These are phyloP conservation scores for Blastobotrys parvus DNA, from an alignment of 805 yeast genomes.

Conservation along the genomic window DNA sequence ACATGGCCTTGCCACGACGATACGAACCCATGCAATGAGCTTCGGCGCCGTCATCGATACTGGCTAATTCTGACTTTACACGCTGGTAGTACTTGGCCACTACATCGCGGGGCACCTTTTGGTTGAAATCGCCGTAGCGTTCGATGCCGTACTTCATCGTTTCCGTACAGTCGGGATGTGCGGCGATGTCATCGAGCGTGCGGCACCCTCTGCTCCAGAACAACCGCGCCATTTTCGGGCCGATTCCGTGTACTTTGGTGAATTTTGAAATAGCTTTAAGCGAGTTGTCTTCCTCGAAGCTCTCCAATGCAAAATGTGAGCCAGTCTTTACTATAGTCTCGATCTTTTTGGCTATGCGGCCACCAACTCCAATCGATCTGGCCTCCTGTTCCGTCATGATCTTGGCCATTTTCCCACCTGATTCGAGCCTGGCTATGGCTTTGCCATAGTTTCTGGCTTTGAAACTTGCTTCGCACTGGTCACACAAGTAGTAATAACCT, in stretches of 20 bases:
- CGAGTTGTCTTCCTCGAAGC: background rate
- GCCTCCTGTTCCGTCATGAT: background rate
- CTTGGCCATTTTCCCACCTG: too few relatives aligned
- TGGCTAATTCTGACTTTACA: slow-evolving; percentile 22
- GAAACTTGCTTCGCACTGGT: too few relatives aligned
- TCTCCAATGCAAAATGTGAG: background rate
- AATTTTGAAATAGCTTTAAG: slow-evolving; percentile 27
- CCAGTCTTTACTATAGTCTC: background rate
- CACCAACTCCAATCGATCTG: background rate
- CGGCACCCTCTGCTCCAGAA: slow-evolving; percentile 34
- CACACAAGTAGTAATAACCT: too few relatives aligned
- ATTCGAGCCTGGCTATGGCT: too few relatives aligned
- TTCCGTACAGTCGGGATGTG: slow-evolving; percentile 23
- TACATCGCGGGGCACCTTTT: slow-evolving; percentile 39
- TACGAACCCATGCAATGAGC: slow-evolving; percentile 43
- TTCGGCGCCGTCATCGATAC: slow-evolving; percentile 31
- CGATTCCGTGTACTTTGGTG: slow-evolving; percentile 43
- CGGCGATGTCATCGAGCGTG: slow-evolving; percentile 32
- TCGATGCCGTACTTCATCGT: slow-evolving; percentile 35
- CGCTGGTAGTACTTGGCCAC: slow-evolving; percentile 34
- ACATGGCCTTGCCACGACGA: slow-evolving; percentile 36
- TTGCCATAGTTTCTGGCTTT: too few relatives aligned
- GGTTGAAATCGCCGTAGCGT: slow-evolving; percentile 40
- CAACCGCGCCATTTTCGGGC: slow-evolving; percentile 33
- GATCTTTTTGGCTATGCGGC: background rate